These are phyloP conservation scores for Parsonsia alboflavescens DNA, from an alignment of 257 asterid species.

Conservation along the genomic window DNA sequence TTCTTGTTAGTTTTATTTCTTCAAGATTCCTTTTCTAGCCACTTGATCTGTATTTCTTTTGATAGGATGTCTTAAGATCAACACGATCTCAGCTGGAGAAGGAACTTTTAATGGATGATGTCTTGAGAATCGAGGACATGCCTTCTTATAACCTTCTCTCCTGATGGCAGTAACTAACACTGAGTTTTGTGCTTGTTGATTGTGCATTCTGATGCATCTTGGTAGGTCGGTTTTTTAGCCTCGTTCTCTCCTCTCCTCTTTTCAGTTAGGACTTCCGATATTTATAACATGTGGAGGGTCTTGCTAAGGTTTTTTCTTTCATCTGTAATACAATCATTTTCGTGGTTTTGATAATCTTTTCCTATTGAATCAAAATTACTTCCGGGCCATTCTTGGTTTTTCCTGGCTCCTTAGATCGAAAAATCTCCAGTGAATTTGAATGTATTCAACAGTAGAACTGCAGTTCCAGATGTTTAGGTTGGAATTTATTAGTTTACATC, in stretches of 20 bases:
- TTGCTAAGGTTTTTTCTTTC: background rate
- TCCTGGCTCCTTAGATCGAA: background rate
- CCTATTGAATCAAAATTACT: background rate
- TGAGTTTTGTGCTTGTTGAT: background rate
- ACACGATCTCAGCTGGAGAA: conserved; percentile 66
- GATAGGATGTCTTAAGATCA: conserved; percentile 55
- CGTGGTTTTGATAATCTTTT: background rate
- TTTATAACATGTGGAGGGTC: background rate
- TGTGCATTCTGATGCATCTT: conserved; percentile 4
- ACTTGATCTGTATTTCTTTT: background rate
- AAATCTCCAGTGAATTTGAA: no score
- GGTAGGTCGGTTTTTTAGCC: background rate
- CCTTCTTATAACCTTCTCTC: conserved; percentile 65
- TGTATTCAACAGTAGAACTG: no score
- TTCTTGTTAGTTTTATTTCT: background rate
- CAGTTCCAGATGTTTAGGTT: no score
- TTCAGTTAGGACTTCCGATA: background rate
- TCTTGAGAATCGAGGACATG: conserved; percentile 63
- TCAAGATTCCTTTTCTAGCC: background rate
- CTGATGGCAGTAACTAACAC: conserved; percentile 13
- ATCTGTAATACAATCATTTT: background rate
- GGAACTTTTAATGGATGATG: conserved; percentile 68
- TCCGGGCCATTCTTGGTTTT: background rate
- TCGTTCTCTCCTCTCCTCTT: background rate
- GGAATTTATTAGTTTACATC: no score